Evolutionary conservation across 2,329 filamentous ascomycete species (phyloP), one percentile per base, ranked within the genome.

Genomic region (Aspergillus cejpii): DNA sequence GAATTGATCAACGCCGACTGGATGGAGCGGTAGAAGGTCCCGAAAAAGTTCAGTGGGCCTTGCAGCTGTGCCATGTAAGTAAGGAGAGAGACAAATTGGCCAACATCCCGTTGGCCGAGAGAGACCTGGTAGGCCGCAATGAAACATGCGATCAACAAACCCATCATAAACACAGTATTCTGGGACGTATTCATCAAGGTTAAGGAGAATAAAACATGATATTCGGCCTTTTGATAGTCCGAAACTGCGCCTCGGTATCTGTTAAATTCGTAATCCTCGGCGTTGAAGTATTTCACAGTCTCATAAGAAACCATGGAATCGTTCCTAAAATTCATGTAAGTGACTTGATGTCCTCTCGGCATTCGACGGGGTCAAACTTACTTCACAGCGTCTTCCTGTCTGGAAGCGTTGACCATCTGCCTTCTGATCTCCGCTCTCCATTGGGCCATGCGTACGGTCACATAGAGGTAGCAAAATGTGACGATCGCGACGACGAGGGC

Each of bases 261-360:
- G 39, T 76, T 72, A 54, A 88, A 89, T 60, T 92, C 87, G 60
- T 85, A 90, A 2, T 79, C 74, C 60, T 91, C 87, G 6, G 86
- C 86, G 56, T 91, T 91, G 74, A 92, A 92, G 60, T 91, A 91
- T 63, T 91, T 92, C 62, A 91, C 87, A 1, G 86, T 91, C 71
- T 98, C 92, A 65, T 97, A 98, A n/a, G 89, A 94, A 50, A 92
- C 89, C 73, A 98, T 92, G 0, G 92, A 97, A 66, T 98, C 92
- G 63, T 96, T 97, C 70, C 75, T 79, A 50, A 10, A 21, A 11
- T 15, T 46, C 21, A 21, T 41, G 31, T 45, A 26, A 44, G 44
- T 34, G 29, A 19, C 11, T 34, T 17, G 17, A 6, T 20, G 5
- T 34, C 31, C 14, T 20, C 31, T 11, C 17, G 15, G 17, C 17